Percentiles rank a stretch among this genome's conserved stretches.
phyloP scores from a whole-genome alignment of 192 early-diverging fungal species.

The Backusella mclennaniae region DNA sequence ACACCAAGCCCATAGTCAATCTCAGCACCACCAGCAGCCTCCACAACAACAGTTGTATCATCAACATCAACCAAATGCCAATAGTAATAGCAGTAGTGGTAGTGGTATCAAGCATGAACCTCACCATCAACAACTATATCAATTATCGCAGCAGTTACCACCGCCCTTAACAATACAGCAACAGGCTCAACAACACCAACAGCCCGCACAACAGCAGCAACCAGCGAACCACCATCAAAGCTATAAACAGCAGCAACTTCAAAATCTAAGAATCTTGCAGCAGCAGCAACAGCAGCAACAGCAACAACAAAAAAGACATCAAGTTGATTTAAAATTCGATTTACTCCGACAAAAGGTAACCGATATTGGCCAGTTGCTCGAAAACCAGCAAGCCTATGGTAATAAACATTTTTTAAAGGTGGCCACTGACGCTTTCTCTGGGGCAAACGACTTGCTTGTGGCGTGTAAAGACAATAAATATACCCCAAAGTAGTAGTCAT shows the following conservation, averaged over 20 bases:
- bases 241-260: slow-evolving; percentile 3
- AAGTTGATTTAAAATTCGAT: slow-evolving; percentile 29
- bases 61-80: background rate
- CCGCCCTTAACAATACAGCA: background rate
- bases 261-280: background rate
- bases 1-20: background rate
- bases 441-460: slow-evolving; percentile 26
- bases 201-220: background rate
- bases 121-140: background rate
- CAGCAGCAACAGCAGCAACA: background rate
- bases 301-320: slow-evolving; percentile 10
- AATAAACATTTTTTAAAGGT: slow-evolving; percentile 27
- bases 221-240: background rate
- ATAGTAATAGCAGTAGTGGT: background rate
- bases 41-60: background rate
- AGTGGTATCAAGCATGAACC: background rate
- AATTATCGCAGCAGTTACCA: background rate
- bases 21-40: background rate
- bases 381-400: slow-evolving; percentile 24
- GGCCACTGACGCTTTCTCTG: slow-evolving; percentile 26
- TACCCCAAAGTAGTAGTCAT: background rate
- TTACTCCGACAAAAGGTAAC: slow-evolving; percentile 18
- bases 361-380: slow-evolving; percentile 19
- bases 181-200: background rate
- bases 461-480: slow-evolving; percentile 15